phyloP scores from a whole-genome alignment of 805 yeast species.

The Naumovozyma dairenensis region DNA sequence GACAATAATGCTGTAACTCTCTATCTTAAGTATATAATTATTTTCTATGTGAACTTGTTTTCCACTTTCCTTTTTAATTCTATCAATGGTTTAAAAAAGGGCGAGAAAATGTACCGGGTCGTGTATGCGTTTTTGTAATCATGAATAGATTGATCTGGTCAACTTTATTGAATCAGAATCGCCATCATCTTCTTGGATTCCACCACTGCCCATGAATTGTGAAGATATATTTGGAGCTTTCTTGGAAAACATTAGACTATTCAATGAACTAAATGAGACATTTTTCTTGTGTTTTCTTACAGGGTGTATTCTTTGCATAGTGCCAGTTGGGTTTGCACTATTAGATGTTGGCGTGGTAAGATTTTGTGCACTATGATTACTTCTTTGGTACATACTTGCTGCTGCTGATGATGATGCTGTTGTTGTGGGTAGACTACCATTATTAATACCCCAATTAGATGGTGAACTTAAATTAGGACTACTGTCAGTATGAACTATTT shows the following conservation, averaged over 20 bases:
- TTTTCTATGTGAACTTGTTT: no score
- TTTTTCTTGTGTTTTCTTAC: slow-evolving; percentile 27
- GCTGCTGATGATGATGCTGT: no score
- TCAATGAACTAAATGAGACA: slow-evolving; percentile 28
- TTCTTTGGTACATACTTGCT: slow-evolving; percentile 13
- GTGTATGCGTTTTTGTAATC: not conserved
- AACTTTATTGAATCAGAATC: slow-evolving; percentile 20
- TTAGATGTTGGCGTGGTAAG: slow-evolving; percentile 9
- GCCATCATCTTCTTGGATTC: slow-evolving; percentile 22
- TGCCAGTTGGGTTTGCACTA: no score
- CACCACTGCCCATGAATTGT: slow-evolving; percentile 19
- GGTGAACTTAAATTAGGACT: slow-evolving; percentile 1
- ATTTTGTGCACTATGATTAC: slow-evolving; percentile 19
- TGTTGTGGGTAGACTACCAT: no score
- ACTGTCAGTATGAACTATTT: slow-evolving; percentile 1
- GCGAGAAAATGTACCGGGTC: no score
- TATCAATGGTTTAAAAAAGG: no score
- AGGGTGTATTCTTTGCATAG: slow-evolving; percentile 18
- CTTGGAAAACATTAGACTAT: slow-evolving; percentile 28
- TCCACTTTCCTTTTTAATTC: no score
- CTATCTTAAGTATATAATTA: no score
- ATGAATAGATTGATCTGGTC: slow-evolving; percentile 25
- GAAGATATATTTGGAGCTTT: slow-evolving; percentile 16
- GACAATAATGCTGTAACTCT: no score
- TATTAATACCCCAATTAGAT: not conserved